Evolutionary conservation across 2,329 filamentous ascomycete species (phyloP).

Genomic region (Colletotrichum navitas): DNA sequence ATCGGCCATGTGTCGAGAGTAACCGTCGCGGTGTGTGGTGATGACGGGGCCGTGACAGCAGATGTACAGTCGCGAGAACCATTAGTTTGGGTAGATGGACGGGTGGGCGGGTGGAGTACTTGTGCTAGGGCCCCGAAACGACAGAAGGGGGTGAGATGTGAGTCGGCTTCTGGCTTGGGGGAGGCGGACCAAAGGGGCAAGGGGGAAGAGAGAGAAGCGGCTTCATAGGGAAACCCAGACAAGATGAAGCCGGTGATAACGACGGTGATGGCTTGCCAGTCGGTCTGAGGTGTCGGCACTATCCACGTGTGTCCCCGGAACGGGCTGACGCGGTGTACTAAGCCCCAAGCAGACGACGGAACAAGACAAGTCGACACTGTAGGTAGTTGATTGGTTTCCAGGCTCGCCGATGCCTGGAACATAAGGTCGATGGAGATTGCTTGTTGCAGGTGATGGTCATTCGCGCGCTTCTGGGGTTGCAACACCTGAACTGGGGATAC

Average conservation of each 20-base stretch:
- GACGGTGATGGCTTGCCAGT: conserved; percentile 1
- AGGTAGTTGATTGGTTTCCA: not conserved
- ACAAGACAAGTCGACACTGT: not conserved
- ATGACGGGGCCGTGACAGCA: not conserved
- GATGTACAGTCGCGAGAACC: not conserved
- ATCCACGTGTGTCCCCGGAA: not conserved
- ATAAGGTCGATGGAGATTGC: not conserved
- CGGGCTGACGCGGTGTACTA: not conserved
- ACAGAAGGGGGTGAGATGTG: conserved; percentile 7
- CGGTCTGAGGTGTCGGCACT: not conserved
- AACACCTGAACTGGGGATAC: not conserved
- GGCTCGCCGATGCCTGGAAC: not conserved
- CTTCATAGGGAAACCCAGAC: not conserved
- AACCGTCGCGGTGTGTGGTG: not conserved
- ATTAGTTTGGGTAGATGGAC: too few relatives aligned
- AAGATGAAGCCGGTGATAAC: conserved; percentile 1
- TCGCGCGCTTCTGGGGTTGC: not conserved
- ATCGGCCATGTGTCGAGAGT: not conserved
- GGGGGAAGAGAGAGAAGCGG: not conserved
- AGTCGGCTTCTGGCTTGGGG: not conserved
- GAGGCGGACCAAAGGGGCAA: not conserved
- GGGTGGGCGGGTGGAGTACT: conserved; percentile 6
- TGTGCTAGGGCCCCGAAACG: conserved; percentile 39
- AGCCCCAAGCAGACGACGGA: too few relatives aligned
- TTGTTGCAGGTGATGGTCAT: not conserved